Evolutionary conservation across 257 asterid species (phyloP), one percentile per base, ranked within the genome.

Genomic region (Nicotiana tomentosiformis): DNA sequence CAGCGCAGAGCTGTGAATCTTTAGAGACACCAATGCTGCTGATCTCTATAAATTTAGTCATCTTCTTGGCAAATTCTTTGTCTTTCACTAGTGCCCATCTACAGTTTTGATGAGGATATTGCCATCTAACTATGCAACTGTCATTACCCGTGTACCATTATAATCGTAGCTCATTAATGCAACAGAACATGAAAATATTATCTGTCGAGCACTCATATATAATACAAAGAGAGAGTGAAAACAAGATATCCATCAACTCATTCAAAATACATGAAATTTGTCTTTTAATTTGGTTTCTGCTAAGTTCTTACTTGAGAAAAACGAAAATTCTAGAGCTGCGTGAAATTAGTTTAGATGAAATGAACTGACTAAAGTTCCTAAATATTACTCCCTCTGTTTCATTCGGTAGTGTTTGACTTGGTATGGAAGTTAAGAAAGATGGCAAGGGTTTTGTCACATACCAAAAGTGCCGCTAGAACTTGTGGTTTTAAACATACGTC

Each of bases 81-180:
- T 96, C 94, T 84, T 93, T 96, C 26, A 96, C 97, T 5, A 96
- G 91, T 29, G 99, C 99, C 98, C 99, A 96, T 9, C 99, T 96
- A 90, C 86, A 84, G 81, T 74, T 23, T 74, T 14, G 43, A 74
- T 23, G 43, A 49, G 23, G 7, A 72, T 72, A 72, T 72, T 23
- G 60, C 60, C 37, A 72, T 46, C 57, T 46, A 72, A 72, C 7
- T 72, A 72, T 49, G 61, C 61, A 72, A 72, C 3, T 74, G 62
- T 14, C 2, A 4, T 26, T 49, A 49, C 26, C 35, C 60, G 10
- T 1, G 6, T 70, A n/a, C 33, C 57, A 70, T 56, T 70, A 3
- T 70, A 43, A 30, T 70, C 78, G 20, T 12, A 20, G 60, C 26
- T 46, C 7, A 74, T 49, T 49, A 26, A 0, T 49, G 2, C 15